Evolutionary conservation across 2,329 filamentous ascomycete species (phyloP).

Genomic region (Exophiala sideris): DNA sequence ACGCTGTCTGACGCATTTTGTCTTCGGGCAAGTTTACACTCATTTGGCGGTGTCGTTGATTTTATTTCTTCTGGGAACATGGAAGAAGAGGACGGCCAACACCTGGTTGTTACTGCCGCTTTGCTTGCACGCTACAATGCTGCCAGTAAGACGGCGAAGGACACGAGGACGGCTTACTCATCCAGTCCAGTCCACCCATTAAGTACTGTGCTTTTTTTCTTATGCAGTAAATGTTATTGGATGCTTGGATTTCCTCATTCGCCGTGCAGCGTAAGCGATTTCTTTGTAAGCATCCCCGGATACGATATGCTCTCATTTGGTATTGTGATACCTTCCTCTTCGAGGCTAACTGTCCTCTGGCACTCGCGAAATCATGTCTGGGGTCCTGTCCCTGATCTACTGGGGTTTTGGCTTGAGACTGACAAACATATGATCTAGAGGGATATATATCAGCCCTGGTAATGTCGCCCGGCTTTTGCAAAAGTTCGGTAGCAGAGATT

Average conservation of each 20-base stretch:
- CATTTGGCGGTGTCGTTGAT: neutral
- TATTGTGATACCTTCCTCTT: slow-evolving; percentile 1
- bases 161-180: neutral
- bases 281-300: neutral
- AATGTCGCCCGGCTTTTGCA: too few relatives aligned
- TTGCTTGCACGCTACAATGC: too few relatives aligned
- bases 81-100: too few relatives aligned
- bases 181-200: neutral
- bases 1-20: neutral
- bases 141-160: too few relatives aligned
- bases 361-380: too few relatives aligned
- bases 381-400: too few relatives aligned
- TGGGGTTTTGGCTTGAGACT: neutral
- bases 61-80: neutral
- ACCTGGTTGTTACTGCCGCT: too few relatives aligned
- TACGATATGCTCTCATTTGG: neutral
- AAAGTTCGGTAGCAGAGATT: too few relatives aligned
- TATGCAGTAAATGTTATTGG: slow-evolving; percentile 2
- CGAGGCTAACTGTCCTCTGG: neutral
- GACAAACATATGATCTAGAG: neutral
- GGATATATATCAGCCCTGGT: too few relatives aligned
- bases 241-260: neutral
- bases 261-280: neutral
- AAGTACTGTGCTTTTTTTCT: neutral
- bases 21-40: neutral